Conservation (phyloP, 2,329 filamentous ascomycete species). For the Sclerotinia minor region DNA sequence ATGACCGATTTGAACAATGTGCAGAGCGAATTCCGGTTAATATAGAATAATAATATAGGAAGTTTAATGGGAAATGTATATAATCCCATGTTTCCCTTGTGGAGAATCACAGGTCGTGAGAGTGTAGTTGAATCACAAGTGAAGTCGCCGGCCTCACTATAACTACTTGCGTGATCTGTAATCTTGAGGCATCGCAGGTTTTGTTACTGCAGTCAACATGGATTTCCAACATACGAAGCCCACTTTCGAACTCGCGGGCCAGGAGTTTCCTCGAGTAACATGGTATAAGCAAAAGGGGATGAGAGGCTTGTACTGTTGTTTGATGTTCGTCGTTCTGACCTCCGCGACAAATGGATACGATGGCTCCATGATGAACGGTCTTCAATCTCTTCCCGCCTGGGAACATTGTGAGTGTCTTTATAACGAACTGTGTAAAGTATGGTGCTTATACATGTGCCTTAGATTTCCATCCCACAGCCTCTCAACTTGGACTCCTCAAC, state of each 20-base stretch:
- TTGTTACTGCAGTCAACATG: slow-evolving; percentile 21
- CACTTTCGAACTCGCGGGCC: slow-evolving; percentile 39
- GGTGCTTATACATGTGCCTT: slow-evolving; percentile 45
- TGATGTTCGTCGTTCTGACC: slow-evolving; percentile 41
- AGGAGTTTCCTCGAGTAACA: slow-evolving; percentile 44
- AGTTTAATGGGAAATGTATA: slow-evolving; percentile 2
- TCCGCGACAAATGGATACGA: slow-evolving; percentile 53
- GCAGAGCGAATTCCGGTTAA: slow-evolving; percentile 15
- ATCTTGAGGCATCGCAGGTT: slow-evolving; percentile 6
- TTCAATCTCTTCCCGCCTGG: slow-evolving; percentile 50
- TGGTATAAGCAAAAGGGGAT: slow-evolving; percentile 58
- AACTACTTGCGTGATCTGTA: background rate
- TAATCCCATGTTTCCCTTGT: background rate
- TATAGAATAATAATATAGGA: background rate
- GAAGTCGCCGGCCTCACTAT: background rate
- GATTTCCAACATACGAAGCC: slow-evolving; percentile 31
- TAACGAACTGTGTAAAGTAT: slow-evolving; percentile 39
- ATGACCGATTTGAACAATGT: slow-evolving; percentile 4
- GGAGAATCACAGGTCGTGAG: no score
- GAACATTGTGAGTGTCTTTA: slow-evolving; percentile 50
- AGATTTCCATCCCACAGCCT: slow-evolving; percentile 41
- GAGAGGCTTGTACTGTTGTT: slow-evolving; percentile 55
- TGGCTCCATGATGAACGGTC: slow-evolving; percentile 49
- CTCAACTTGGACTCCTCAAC: slow-evolving; percentile 48
- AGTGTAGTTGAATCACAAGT: background rate